Evolutionary conservation across 495 filamentous ascomycete genomes (phyloP), one percentile per base, ranked within the genome.

Genomic region (Penicillium ucsense): DNA sequence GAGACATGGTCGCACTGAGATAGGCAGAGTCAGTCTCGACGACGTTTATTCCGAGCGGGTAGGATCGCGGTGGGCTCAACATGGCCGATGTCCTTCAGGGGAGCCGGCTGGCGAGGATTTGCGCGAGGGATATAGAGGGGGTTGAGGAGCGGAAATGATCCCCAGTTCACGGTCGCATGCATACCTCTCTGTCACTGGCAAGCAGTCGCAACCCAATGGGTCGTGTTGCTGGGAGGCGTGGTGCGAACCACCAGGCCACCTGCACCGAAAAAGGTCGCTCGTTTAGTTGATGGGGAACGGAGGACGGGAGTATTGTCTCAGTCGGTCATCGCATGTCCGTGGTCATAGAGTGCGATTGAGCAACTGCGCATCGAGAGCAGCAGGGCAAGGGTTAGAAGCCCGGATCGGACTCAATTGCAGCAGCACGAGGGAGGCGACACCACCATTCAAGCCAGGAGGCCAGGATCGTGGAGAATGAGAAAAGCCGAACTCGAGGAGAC

Each of bases 1-100:
- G 62, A 40, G 65, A 63, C 64, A 68, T 63, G 53, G 54, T 65
- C 47, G 47, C 40, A 45, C 57, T 64, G 33, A 20, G 20, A 51
- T 6, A 10, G 41, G 51, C 39, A 36, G 51, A 27, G 46, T 57
- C 32, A 55, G 41, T 51, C 20, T 20, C 20, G 20, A 20, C 20
- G 20, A 20, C 20, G 20, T 20, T 20, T 20, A 20, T 20, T 20
- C 20, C 20, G 20, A 20, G 20, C 20, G 20, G 20, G 20, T 20
- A 20, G 1, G 20, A 20, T 20, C 20, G 2, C 20, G 20, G 4
- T 29, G 29, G 5, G 20, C 7, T 8, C n/a, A 6, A 12, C 41
- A 6, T 3, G 35, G 41, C 43, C 10, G 36, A 30, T 37, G 43
- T 29, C 5, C 6, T 47, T 39, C 36, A 39, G 45, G 45, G 41